Evolutionary conservation across 192 early-diverging fungal species (phyloP), one percentile per base, ranked within the genome.

Genomic region (Coemansia brasiliensis): DNA sequence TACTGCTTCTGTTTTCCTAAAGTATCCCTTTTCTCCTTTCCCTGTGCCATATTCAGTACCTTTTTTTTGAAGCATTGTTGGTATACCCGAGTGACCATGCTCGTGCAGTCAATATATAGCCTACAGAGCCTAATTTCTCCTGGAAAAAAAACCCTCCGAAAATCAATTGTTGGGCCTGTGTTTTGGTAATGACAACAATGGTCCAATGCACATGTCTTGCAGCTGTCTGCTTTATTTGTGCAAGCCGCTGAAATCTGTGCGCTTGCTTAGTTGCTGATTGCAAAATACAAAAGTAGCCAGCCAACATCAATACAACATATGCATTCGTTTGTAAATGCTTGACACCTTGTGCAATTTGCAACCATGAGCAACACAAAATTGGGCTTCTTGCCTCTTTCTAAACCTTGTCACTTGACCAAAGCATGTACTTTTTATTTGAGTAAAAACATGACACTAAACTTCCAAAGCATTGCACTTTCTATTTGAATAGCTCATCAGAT

Each of bases 401-500:
- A n/a, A 7, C 32, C 6, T 35, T 43, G 16, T 43, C 16, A 16
- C n/a, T 43, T 43, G 20, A 18, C 16, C 41, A n/a, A 43, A 42
- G 15, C 17, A 42, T 18, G 16, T 7, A 35, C 32, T 5, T 35
- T 7, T 9, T n/a, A n/a, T n/a, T 10, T 10, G 15, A 67, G 60
- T 77, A 77, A 39, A 39, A 10, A 15, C 38, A 39, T 39, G 38
- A 15, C 38, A 39, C 7, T 39, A 39, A 39, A 51, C n/a, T 26
- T n/a, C n/a, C 22, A 22, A 22, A 16, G 15, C 5, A 7, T 5
- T 35, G 27, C 6, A 35, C 32, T 5, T 35, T 7, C 6, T n/a
- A n/a, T n/a, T 10, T 10, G 15, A 67, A 57, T 77, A 77, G 74
- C 56, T 72, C 75, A 11, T 21, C 41, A 26, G 58, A 72, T 52